phyloP scores from a whole-genome alignment of 1,284 basidiomycete species.

The Veloporphyrellus conicus region DNA sequence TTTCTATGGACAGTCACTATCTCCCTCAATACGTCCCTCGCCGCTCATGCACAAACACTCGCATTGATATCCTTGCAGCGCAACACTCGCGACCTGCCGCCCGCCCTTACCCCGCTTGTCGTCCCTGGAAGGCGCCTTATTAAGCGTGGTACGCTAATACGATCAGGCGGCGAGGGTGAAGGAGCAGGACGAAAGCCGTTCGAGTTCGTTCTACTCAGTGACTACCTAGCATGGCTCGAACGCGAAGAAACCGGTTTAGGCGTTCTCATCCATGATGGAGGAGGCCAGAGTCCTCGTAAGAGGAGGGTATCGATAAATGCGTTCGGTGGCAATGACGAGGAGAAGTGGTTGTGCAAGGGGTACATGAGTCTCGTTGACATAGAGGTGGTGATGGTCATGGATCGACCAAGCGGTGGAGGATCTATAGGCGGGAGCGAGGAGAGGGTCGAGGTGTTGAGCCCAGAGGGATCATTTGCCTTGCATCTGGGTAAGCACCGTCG shows the following conservation, averaged over 20 bases:
- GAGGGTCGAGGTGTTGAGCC: constrained; percentile 70
- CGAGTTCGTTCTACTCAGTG: constrained; percentile 78
- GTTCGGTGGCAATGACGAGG: constrained; percentile 23
- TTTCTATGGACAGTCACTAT: constrained; percentile 54
- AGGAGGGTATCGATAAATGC: constrained; percentile 22
- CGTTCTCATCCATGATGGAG: constrained; percentile 18
- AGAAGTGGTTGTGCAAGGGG: constrained; percentile 71
- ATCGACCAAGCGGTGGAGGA: constrained; percentile 33
- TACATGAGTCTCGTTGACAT: constrained; percentile 67
- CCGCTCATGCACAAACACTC: constrained; percentile 71
- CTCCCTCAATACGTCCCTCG: constrained; percentile 74
- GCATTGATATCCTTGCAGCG: constrained; percentile 72
- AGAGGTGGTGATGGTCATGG: constrained; percentile 58
- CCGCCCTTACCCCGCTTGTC: constrained; percentile 57
- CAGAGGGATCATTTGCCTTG: constrained; percentile 72
- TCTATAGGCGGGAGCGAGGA: constrained; percentile 34
- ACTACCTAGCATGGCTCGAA: constrained; percentile 74
- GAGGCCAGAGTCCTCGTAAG: constrained; percentile 18
- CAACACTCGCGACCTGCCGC: constrained; percentile 64
- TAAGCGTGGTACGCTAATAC: constrained; percentile 57
- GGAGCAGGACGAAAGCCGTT: constrained; percentile 33
- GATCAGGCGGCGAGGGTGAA: constrained; percentile 27
- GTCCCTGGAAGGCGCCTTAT: constrained; percentile 74
- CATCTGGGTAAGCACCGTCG: constrained; percentile 50
- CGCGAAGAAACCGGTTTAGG: constrained; percentile 35